phyloP scores from a whole-genome alignment of 2,329 filamentous ascomycete species.

The Dothiorella sarmentorum region DNA sequence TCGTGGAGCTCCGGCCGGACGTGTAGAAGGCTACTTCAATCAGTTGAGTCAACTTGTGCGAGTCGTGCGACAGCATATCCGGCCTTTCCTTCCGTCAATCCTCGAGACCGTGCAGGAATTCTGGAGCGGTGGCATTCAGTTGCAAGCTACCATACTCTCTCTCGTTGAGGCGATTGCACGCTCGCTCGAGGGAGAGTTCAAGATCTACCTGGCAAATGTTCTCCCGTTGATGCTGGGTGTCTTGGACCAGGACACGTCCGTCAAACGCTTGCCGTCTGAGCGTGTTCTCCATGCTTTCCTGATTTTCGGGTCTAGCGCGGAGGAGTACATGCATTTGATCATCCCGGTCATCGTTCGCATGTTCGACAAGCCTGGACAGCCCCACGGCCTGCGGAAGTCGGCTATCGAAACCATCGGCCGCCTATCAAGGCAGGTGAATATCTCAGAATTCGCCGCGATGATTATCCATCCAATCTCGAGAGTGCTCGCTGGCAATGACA shows the following conservation, averaged over 20 bases:
- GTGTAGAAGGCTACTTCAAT: slow-evolving; percentile 95
- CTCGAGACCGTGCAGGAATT: slow-evolving; percentile 83
- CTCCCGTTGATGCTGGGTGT: slow-evolving; percentile 92
- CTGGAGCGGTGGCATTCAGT: slow-evolving; percentile 75
- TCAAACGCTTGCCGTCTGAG: slow-evolving; percentile 77
- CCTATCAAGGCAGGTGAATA: slow-evolving; percentile 91
- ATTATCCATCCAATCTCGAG: slow-evolving; percentile 92
- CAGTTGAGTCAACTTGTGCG: slow-evolving; percentile 89
- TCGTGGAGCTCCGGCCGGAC: slow-evolving; percentile 69
- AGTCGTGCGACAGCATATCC: slow-evolving; percentile 94
- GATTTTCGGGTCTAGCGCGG: slow-evolving; percentile 90
- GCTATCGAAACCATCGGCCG: slow-evolving; percentile 95
- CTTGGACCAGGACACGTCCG: slow-evolving; percentile 77
- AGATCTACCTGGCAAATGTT: slow-evolving; percentile 85
- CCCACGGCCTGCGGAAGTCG: slow-evolving; percentile 72
- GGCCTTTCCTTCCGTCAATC: slow-evolving; percentile 83
- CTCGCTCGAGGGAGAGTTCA: slow-evolving; percentile 95
- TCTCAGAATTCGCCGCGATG: slow-evolving; percentile 93
- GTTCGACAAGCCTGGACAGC: slow-evolving; percentile 85
- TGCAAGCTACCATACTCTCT: slow-evolving; percentile 88
- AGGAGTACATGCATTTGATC: slow-evolving; percentile 99
- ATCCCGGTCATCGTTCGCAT: slow-evolving; percentile 92
- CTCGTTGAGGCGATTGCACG: slow-evolving; percentile 91
- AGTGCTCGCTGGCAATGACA: slow-evolving; percentile 71
- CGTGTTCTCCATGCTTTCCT: slow-evolving; percentile 91